These are phyloP conservation scores for Pseudogymnoascus sp. DNA, from an alignment of 2,329 filamentous ascomycete species.

Conservation along the genomic window DNA sequence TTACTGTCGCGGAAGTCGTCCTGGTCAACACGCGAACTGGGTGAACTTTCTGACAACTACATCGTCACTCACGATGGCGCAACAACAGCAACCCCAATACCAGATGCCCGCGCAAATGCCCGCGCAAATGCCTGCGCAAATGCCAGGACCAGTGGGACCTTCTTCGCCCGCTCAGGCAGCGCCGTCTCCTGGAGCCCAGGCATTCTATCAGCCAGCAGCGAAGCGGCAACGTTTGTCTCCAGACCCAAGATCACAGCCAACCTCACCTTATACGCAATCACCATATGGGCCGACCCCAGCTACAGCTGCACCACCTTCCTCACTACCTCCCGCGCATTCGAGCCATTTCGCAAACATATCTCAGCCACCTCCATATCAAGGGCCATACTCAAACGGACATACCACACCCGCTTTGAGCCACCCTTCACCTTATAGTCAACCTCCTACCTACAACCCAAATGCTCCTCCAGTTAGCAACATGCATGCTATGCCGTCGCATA, in stretches of 20 bases:
- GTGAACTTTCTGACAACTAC: neutral
- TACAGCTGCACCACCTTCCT: constrained; percentile 21
- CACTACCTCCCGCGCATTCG: constrained; percentile 19
- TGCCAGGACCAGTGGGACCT: constrained; percentile 38
- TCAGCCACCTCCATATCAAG: constrained; percentile 25
- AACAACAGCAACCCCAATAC: constrained; percentile 27
- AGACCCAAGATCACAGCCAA: constrained; percentile 57
- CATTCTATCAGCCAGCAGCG: constrained; percentile 54
- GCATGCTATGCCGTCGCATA: constrained; percentile 12
- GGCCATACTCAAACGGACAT: constrained; percentile 27
- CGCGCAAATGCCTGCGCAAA: constrained; percentile 18
- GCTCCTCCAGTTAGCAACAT: neutral
- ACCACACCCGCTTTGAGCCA: constrained; percentile 21
- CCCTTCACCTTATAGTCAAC: constrained; percentile 15
- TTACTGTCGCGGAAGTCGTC: neutral
- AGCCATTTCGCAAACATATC: constrained; percentile 24
- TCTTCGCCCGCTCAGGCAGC: constrained; percentile 56
- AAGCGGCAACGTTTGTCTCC: constrained; percentile 68
- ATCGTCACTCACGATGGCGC: constrained; percentile 23
- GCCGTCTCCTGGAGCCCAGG: constrained; percentile 51
- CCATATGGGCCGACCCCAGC: constrained; percentile 41
- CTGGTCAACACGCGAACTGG: neutral
- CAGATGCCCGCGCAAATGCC: constrained; percentile 1
- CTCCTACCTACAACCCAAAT: constrained; percentile 10
- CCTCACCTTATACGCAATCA: constrained; percentile 50